Conservation (phyloP, 1,284 basidiomycete species). For the Anthracocystis panici-leucophaei region DNA sequence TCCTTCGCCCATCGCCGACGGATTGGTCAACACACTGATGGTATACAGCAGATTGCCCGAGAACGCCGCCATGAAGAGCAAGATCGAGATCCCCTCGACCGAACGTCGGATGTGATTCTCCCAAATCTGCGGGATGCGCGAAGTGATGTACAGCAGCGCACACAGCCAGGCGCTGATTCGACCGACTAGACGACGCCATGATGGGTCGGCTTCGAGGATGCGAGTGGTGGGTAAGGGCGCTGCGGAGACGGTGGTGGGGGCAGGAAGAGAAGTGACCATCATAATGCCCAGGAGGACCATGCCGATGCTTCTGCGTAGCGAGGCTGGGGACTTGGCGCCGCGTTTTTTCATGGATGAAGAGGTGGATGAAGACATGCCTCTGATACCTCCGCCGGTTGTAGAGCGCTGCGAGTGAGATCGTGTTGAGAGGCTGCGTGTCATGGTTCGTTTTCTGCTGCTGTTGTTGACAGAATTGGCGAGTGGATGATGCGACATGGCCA, state of each 20-base stretch:
- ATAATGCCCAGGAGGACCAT: conserved; percentile 47
- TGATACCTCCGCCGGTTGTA: neutral
- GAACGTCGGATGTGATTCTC: conserved; percentile 62
- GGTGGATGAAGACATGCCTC: conserved; percentile 4
- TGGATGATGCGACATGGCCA: conserved; percentile 35
- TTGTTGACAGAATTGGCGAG: neutral
- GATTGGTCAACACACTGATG: conserved; percentile 58
- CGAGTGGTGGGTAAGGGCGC: conserved; percentile 6
- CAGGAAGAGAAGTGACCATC: conserved; percentile 27
- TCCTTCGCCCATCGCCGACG: conserved; percentile 38
- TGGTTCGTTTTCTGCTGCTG: conserved; percentile 16
- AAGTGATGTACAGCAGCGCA: conserved; percentile 68
- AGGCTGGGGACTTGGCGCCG: conserved; percentile 36
- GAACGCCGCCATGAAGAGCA: conserved; percentile 67
- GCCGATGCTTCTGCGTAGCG: conserved; percentile 38
- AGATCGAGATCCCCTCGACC: conserved; percentile 63
- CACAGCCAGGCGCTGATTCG: conserved; percentile 66
- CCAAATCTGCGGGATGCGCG: conserved; percentile 69
- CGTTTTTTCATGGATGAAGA: conserved; percentile 12
- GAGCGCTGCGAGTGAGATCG: conserved; percentile 19
- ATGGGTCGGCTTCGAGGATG: neutral
- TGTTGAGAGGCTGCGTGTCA: conserved; percentile 24
- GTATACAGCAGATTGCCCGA: conserved; percentile 65
- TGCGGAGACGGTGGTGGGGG: conserved; percentile 1
- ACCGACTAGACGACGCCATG: conserved; percentile 50